phyloP scores from a whole-genome alignment of 176 grass and related monocot species.

The Bothriochloa decipiens region DNA sequence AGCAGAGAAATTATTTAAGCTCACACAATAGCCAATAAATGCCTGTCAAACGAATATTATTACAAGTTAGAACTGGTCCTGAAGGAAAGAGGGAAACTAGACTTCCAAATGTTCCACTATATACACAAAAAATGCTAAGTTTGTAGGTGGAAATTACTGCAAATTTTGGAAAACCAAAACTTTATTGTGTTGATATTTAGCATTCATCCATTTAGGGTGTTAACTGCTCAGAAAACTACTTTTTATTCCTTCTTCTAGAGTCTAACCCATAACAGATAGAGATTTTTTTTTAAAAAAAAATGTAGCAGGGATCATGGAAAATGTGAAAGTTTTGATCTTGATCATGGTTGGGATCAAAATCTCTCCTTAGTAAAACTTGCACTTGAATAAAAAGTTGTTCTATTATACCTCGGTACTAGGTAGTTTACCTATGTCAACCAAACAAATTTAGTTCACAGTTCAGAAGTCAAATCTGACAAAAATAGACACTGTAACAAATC shows the following conservation, averaged over 20 bases:
- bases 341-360: neutral
- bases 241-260: neutral
- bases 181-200: neutral
- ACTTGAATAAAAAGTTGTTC: neutral
- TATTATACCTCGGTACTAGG: neutral
- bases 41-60: conserved; percentile 30
- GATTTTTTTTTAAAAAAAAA: neutral
- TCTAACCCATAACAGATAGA: conserved; percentile 18
- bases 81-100: neutral
- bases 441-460: conserved; percentile 9
- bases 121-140: conserved; percentile 29
- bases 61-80: conserved; percentile 14
- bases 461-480: neutral
- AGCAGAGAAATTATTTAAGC: conserved; percentile 4
- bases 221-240: conserved; percentile 1
- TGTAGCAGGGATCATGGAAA: neutral
- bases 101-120: neutral
- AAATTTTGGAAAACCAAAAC: neutral
- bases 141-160: neutral
- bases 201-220: neutral
- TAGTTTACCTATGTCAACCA: neutral
- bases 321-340: conserved; percentile 6
- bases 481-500: neutral
- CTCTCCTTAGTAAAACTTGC: neutral
- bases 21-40: neutral